Base-by-base conservation (phyloP, 2,329 filamentous ascomycete species). In the Bipolaris victoriae region DNA sequence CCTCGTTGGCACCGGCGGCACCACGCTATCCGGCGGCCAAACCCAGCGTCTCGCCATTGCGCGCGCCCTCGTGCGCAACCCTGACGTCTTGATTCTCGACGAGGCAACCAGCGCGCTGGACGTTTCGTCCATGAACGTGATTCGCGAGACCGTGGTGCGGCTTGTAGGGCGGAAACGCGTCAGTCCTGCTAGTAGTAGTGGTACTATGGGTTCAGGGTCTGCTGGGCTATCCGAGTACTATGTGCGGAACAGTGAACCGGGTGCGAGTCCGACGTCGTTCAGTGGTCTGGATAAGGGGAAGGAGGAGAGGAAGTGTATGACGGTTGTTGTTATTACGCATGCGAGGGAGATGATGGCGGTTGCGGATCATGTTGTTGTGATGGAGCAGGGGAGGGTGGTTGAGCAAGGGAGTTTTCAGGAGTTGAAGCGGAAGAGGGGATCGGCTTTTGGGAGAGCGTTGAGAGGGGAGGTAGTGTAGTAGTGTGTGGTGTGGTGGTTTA, bases 31-130 rank as follows among this genome's bases (percentile, higher is more conserved):
- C 0, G 92, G 91, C 0, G 94, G 94, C 0, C 93, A 97, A 73
- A 86, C 88, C 0, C 93, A 97, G 72, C 83, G 92, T 0, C 76
- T 97, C 1, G 88, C 88, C 18, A 92, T 97, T 58, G 92, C 93
- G 0, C 82, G 93, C 1, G 92, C 92, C 0, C 79, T 97, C 0
- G 83, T 90, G 0, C 83, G 91, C 0, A 80, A 82, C 13, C 92
- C 92, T 0, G 82, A 84, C 39, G 80, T 97, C 2, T 78, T 97
- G 15, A 83, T 97, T 2, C 78, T 97, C 1, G 94, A 98, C 67
- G 93, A 97, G 77, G 91, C 92, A 1, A 97, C 93, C 0, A 90
- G 88, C 24, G 89, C 90, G 0, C 80, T 98, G 0, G 93, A 97
- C 68, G 81, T 83, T 0, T 84, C 88, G 64, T 88, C 84, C 37